Conservation (phyloP, 2,329 filamentous ascomycete genomes). For the Pochonia chlamydosporia region DNA sequence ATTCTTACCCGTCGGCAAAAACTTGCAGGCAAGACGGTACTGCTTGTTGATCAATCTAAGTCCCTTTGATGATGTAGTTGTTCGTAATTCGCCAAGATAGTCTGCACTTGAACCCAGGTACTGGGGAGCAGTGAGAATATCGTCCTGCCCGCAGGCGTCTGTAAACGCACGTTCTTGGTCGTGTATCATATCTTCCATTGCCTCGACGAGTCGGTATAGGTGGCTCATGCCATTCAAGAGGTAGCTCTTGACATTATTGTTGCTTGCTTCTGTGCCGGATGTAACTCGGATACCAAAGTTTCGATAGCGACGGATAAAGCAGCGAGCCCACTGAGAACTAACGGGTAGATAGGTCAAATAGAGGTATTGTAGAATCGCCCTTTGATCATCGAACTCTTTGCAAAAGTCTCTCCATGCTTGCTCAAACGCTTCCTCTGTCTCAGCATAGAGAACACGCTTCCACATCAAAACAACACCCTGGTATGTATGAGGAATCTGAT, state of each 20-base stretch:
- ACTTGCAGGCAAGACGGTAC: neutral
- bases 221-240: too few relatives aligned
- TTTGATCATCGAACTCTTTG: too few relatives aligned
- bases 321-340: constrained; percentile 9
- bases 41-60: neutral
- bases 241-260: too few relatives aligned
- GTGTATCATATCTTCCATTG: too few relatives aligned
- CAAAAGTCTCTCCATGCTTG: too few relatives aligned
- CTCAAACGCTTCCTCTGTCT: too few relatives aligned
- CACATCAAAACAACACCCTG: constrained; percentile 1
- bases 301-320: constrained; percentile 8
- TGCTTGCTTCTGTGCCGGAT: too few relatives aligned
- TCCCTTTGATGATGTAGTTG: neutral
- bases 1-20: neutral
- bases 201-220: too few relatives aligned
- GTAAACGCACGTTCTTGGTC: constrained; percentile 3
- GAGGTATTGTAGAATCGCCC: too few relatives aligned
- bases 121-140: constrained; percentile 2
- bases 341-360: constrained; percentile 4
- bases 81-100: neutral
- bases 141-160: constrained; percentile 3
- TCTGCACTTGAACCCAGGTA: neutral
- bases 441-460: too few relatives aligned
- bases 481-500: neutral
- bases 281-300: constrained; percentile 8